These are phyloP conservation scores for Fomitopsis pulvina DNA, from an alignment of 768 basidiomycete species.

Conservation along the genomic window DNA sequence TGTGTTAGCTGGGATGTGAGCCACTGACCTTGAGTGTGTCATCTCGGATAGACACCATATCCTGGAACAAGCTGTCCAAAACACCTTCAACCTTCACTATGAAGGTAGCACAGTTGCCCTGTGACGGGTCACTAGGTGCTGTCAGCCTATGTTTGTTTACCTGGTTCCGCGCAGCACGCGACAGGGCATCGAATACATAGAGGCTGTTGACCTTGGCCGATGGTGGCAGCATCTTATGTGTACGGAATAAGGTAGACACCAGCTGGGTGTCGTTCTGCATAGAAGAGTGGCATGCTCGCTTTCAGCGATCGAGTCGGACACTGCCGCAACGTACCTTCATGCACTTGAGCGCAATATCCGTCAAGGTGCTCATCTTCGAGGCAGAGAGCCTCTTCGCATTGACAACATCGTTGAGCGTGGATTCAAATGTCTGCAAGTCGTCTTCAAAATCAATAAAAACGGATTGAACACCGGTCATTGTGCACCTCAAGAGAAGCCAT, in stretches of 20 bases:
- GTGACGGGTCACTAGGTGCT: constrained; percentile 46
- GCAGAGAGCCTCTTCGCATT: constrained; percentile 78
- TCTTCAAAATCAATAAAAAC: neutral
- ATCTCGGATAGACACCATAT: constrained; percentile 62
- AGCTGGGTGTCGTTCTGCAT: constrained; percentile 79
- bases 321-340: constrained; percentile 72
- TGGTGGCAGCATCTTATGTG: constrained; percentile 71
- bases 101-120: constrained; percentile 77
- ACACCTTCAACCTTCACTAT: constrained; percentile 86
- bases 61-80: constrained; percentile 82
- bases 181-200: constrained; percentile 90
- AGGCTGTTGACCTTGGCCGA: constrained; percentile 77
- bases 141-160: constrained; percentile 58
- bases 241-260: constrained; percentile 83
- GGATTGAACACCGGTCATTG: neutral
- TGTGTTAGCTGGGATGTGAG: constrained; percentile 3
- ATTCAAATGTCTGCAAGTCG: constrained; percentile 67
- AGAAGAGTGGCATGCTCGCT: neutral
- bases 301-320: neutral
- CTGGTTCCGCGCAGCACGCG: constrained; percentile 70
- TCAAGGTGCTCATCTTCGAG: constrained; percentile 76
- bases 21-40: constrained; percentile 83
- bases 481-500: constrained; percentile 11
- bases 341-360: constrained; percentile 67
- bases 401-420: constrained; percentile 75